phyloP scores from a whole-genome alignment of 345 rosid species.

The Brassica napus region DNA sequence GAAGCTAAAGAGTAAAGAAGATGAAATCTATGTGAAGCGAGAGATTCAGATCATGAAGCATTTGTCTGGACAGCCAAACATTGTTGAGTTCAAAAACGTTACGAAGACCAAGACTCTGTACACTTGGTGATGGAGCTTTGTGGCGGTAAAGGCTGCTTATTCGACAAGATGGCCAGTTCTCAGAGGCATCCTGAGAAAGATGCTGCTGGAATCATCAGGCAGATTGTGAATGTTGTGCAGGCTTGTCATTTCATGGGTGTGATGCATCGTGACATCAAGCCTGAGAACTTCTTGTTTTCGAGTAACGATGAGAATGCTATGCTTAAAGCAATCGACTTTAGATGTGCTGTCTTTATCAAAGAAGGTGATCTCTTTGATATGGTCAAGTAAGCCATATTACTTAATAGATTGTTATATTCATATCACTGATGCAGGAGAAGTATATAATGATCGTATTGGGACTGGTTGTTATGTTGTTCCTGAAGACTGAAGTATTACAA shows the following conservation, averaged over 20 bases:
- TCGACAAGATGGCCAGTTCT: background rate
- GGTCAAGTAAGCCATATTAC: background rate
- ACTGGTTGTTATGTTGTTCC: background rate
- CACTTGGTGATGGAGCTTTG: background rate
- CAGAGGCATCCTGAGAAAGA: background rate
- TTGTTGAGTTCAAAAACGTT: background rate
- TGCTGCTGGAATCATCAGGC: conserved; percentile 3
- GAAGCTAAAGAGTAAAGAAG: background rate
- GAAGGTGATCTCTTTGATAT: background rate
- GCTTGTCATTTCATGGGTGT: conserved; percentile 77
- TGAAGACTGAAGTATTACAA: background rate
- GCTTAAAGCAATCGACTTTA: conserved; percentile 71
- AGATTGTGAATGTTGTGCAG: conserved; percentile 51
- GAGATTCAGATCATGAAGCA: background rate
- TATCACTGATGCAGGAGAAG: background rate
- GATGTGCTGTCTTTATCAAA: conserved; percentile 58
- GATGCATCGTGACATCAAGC: conserved; percentile 74
- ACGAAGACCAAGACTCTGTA: background rate
- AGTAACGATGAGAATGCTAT: conserved; percentile 43
- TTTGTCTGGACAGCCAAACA: conserved; percentile 7
- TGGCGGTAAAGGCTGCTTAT: background rate
- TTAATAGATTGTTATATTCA: background rate
- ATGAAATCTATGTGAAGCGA: background rate
- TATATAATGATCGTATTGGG: background rate
- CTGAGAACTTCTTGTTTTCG: conserved; percentile 61